These are phyloP conservation scores for Lenwebbia sp. DNA, from an alignment of 345 rosid species.

Conservation along the genomic window DNA sequence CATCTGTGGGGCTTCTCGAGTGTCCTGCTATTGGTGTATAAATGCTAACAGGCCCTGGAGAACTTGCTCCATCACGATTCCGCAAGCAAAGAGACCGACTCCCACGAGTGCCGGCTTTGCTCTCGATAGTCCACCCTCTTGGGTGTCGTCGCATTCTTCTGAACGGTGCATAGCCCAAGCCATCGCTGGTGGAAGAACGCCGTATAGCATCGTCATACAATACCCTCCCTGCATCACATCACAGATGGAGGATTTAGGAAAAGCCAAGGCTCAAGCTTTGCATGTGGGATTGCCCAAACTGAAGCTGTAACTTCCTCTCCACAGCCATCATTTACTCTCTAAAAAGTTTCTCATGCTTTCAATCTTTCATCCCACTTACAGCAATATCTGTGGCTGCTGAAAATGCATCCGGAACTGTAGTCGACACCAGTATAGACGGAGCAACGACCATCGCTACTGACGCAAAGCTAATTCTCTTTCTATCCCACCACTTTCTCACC, in stretches of 20 bases:
- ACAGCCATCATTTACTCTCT: neutral
- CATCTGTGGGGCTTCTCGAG: neutral
- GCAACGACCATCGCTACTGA: conserved; percentile 34
- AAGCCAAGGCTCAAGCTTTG: neutral
- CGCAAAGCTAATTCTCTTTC: conserved; percentile 24
- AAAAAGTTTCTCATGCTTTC: neutral
- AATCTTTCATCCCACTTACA: conserved; percentile 17
- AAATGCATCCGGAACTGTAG: conserved; percentile 50
- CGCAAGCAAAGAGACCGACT: conserved; percentile 34
- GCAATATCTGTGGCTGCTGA: conserved; percentile 57
- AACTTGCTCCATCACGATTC: conserved; percentile 33
- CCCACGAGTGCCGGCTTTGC: conserved; percentile 31
- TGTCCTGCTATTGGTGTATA: neutral
- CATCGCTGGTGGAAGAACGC: conserved; percentile 67
- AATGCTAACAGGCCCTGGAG: conserved; percentile 16
- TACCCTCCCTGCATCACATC: conserved; percentile 46
- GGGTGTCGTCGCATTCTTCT: conserved; percentile 1
- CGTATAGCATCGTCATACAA: conserved; percentile 57
- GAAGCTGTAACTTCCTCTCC: neutral
- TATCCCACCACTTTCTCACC: conserved; percentile 21
- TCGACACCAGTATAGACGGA: conserved; percentile 43
- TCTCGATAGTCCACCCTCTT: conserved; percentile 8
- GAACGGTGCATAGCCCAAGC: conserved; percentile 35
- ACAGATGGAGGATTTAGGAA: neutral
- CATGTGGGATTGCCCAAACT: neutral